These are phyloP conservation scores for Glutinoglossum americanum DNA, from an alignment of 495 filamentous ascomycete species.

Conservation along the genomic window DNA sequence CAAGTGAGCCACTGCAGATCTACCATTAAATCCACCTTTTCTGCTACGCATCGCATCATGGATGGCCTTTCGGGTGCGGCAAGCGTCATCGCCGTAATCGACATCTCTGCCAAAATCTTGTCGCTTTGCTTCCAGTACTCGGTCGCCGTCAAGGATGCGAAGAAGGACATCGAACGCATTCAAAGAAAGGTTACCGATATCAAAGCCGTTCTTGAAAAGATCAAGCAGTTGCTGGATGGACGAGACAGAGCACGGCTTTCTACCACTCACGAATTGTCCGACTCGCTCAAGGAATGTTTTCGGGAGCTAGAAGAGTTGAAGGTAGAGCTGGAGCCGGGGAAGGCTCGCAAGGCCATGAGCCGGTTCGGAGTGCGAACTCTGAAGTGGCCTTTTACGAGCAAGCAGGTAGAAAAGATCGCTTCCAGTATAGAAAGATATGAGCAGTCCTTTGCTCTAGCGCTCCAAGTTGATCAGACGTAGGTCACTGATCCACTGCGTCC, in stretches of 20 bases:
- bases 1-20: neutral
- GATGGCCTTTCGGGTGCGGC: too few relatives aligned
- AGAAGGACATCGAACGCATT: conserved; percentile 8
- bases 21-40: conserved; percentile 8
- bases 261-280: neutral
- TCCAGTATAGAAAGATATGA: conserved; percentile 5
- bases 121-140: too few relatives aligned
- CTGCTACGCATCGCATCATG: too few relatives aligned
- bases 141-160: conserved; percentile 7
- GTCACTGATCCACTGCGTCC: neutral
- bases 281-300: neutral
- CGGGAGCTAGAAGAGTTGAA: too few relatives aligned
- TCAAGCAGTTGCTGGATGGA: conserved; percentile 5
- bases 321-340: conserved; percentile 12
- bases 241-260: conserved; percentile 4
- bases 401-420: conserved; percentile 9
- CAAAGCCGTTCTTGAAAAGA: conserved; percentile 3
- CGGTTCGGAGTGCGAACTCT: too few relatives aligned
- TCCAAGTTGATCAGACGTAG: conserved; percentile 8
- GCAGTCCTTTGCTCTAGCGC: conserved; percentile 7
- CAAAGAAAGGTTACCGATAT: conserved; percentile 5
- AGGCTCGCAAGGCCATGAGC: conserved; percentile 1
- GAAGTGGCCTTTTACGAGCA: conserved; percentile 9
- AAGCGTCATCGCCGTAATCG: too few relatives aligned
- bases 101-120: too few relatives aligned